Evolutionary conservation across 805 yeast species (phyloP).

Genomic region (Zygotorulaspora sp.): DNA sequence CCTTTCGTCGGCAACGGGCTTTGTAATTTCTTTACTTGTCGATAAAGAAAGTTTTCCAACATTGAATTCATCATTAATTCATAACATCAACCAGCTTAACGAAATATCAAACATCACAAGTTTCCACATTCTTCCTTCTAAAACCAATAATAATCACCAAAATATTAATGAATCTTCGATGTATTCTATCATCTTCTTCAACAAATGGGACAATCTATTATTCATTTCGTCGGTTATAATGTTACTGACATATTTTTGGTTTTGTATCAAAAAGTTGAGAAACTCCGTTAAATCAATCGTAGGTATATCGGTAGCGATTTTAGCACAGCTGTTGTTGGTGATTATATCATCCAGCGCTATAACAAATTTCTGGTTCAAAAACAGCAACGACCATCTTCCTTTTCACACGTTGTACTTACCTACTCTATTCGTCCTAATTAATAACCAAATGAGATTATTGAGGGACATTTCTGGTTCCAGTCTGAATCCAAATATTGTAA

Average conservation of each 20-base stretch:
- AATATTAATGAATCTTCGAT: slow-evolving; percentile 21
- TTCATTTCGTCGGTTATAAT: not conserved
- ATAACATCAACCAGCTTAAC: slow-evolving; percentile 28
- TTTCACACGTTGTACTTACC: slow-evolving; percentile 15
- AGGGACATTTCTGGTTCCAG: slow-evolving; percentile 20
- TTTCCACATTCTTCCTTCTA: slow-evolving; percentile 17
- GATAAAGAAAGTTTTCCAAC: slow-evolving; percentile 8
- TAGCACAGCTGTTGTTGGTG: slow-evolving; percentile 13
- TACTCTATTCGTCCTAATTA: slow-evolving; percentile 5
- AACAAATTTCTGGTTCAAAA: slow-evolving; percentile 18
- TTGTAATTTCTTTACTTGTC: slow-evolving; percentile 37
- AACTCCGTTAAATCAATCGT: slow-evolving; percentile 14
- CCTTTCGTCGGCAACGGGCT: slow-evolving; percentile 38
- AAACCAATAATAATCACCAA: slow-evolving; percentile 3
- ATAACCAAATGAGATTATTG: slow-evolving; percentile 7
- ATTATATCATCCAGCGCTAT: slow-evolving; percentile 14
- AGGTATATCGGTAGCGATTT: slow-evolving; percentile 17
- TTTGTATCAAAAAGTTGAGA: slow-evolving; percentile 6
- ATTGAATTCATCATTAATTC: slow-evolving; percentile 28
- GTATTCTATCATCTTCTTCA: slow-evolving; percentile 6
- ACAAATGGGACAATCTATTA: not conserved
- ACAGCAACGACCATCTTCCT: slow-evolving; percentile 16
- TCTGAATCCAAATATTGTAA: slow-evolving; percentile 19
- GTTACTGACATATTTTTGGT: slow-evolving; percentile 3
- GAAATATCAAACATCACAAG: slow-evolving; percentile 17